Conservation (phyloP, 208 protist species). For the Leishmania lainsoni region DNA sequence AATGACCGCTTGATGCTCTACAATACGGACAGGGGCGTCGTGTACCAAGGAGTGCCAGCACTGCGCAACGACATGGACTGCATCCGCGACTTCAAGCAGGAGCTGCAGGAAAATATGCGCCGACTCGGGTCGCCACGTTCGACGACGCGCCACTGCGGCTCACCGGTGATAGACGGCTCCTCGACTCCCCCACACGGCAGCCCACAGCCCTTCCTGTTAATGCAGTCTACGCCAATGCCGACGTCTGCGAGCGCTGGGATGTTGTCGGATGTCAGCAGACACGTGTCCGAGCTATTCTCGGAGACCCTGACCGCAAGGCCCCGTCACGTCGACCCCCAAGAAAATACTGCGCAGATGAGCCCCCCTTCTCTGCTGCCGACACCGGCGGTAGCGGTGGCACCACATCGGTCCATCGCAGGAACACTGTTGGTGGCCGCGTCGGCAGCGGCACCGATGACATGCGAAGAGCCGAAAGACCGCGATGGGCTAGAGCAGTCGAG, state of each 20-base stretch:
- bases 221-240: slow-evolving; percentile 3
- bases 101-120: slow-evolving; percentile 75
- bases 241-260: slow-evolving; percentile 11
- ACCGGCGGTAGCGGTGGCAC: neutral
- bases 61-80: slow-evolving; percentile 41
- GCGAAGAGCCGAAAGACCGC: neutral
- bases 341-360: neutral
- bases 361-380: neutral
- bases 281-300: neutral
- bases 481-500: neutral
- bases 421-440: neutral
- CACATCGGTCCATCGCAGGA: neutral
- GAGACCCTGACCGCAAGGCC: neutral
- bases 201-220: slow-evolving; percentile 16
- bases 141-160: neutral
- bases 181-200: slow-evolving; percentile 17
- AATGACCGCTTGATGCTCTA: slow-evolving; percentile 16
- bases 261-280: slow-evolving; percentile 12
- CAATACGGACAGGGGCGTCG: slow-evolving; percentile 8
- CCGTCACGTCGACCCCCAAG: neutral
- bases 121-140: slow-evolving; percentile 22
- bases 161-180: slow-evolving; percentile 8
- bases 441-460: neutral
- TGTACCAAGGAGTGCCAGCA: slow-evolving; percentile 29
- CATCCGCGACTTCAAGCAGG: slow-evolving; percentile 61